Base-by-base conservation (phyloP, 805 yeast genomes). In the Tetrapisispora phaffii region DNA sequence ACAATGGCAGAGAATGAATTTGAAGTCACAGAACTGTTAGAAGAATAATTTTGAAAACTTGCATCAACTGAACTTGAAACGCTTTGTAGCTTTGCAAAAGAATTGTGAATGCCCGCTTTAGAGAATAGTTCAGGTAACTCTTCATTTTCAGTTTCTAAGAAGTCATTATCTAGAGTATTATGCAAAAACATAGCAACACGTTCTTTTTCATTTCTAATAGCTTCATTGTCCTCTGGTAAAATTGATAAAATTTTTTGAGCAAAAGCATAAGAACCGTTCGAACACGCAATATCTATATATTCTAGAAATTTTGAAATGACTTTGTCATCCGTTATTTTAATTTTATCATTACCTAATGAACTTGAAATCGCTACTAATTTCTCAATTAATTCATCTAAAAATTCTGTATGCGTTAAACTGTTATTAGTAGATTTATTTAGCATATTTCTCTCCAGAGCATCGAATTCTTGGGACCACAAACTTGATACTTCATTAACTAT, bases 401-500 rank as follows among this genome's bases (percentile, higher is more conserved):
- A 83, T 53, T 77, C 83, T 52, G 84, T 79, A 57, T 87, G 87
- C 16, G 96, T 95, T 50, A 82, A 93, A 46, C 82, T 80, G 1
- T 85, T 79, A 5, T 95, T 76, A 7, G 60, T 60, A 34, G 64
- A 65, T 33, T 64, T 63, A 10, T 60, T 46, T 34, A 57, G 54
- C 34, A 69, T 60, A 29, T 69, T 62, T 10, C 66, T 65, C 50
- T 77, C 81, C 22, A 68, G 56, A 1, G 69, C 58, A 41, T 72
- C 66, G 56, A 83, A 68, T 63, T 93, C 98, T 24, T 76, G 69
- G 42, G 85, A 73, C 99, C 99, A 93, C 50, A 93, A 75, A 13
- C 69, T 62, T 4, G 95, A 76, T 37, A 87, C 80, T 58, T 81
- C 84, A 50, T 83, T 93, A 42, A 87, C 70, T 4, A 90, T 80